Conservation (phyloP, 495 filamentous ascomycete species). For the Trichoderma asperelloides region DNA sequence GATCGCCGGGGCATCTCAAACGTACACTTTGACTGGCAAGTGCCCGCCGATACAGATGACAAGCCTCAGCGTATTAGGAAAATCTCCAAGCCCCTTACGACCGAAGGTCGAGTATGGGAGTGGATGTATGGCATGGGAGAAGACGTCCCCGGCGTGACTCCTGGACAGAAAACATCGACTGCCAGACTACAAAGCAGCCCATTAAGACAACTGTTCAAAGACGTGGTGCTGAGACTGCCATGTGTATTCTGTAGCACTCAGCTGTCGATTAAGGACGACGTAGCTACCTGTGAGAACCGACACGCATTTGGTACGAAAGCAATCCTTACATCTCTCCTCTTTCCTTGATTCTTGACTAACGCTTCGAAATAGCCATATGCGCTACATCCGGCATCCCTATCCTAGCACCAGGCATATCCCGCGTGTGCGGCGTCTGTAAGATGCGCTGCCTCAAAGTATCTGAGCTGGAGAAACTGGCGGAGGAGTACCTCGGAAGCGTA, state of each 20-base stretch:
- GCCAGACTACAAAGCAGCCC: background rate
- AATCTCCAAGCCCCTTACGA: conserved; percentile 23
- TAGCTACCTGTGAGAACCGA: conserved; percentile 19
- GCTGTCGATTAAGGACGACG: conserved; percentile 14
- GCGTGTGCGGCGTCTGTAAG: conserved; percentile 35
- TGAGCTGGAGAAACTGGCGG: conserved; percentile 22
- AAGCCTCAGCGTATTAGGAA: background rate
- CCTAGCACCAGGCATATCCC: conserved; percentile 31
- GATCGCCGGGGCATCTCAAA: conserved; percentile 32
- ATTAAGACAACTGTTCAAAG: conserved; percentile 23
- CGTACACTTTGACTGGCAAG: conserved; percentile 29
- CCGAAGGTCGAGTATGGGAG: conserved; percentile 35
- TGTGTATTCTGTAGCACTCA: conserved; percentile 30
- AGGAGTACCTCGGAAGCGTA: conserved; percentile 11
- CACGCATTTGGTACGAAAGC: conserved; percentile 23
- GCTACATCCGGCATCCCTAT: conserved; percentile 35
- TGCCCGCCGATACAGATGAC: conserved; percentile 9
- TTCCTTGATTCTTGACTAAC: background rate
- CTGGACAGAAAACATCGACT: background rate
- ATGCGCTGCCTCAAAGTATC: conserved; percentile 27
- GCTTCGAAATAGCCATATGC: conserved; percentile 22
- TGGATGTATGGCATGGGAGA: conserved; percentile 40
- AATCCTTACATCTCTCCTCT: background rate
- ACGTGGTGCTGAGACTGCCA: conserved; percentile 18
- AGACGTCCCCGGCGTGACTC: conserved; percentile 26